phyloP scores from a whole-genome alignment of 2,329 filamentous ascomycete genomes.

The Uncinocarpus reesii region DNA sequence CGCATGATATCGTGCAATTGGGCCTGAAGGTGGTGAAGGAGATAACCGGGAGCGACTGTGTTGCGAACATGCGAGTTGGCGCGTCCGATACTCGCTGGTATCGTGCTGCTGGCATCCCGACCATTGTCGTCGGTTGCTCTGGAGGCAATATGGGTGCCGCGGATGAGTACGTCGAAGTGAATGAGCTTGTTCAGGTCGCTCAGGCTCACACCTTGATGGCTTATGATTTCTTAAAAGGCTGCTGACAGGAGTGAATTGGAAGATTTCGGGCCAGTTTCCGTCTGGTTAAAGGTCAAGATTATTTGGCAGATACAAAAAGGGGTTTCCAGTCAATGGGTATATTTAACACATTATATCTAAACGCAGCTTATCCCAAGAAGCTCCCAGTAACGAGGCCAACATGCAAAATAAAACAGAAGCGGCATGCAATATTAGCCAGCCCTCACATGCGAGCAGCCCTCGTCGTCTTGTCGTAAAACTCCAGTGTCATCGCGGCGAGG shows the following conservation, averaged over 20 bases:
- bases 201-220: conserved; percentile 13
- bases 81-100: conserved; percentile 14
- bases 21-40: conserved; percentile 8
- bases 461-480: conserved; percentile 67
- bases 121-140: conserved; percentile 13
- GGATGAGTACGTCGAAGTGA: conserved; percentile 14
- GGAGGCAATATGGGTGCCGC: conserved; percentile 16
- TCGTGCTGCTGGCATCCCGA: conserved; percentile 13
- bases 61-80: conserved; percentile 13
- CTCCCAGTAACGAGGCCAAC: not conserved
- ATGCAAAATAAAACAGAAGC: not conserved
- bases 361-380: too few species aligned
- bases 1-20: conserved; percentile 11
- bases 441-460: conserved; percentile 26
- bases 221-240: conserved; percentile 13
- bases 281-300: too few species aligned
- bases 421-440: not conserved
- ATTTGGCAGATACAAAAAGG: not conserved
- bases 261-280: not conserved
- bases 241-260: not conserved
- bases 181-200: conserved; percentile 12
- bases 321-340: too few species aligned
- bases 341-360: too few species aligned
- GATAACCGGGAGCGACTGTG: conserved; percentile 1
- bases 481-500: conserved; percentile 76